Percentiles rank a stretch among this genome's conserved stretches.
Conservation (phyloP, 2,329 filamentous ascomycete species). For the Rhexocercosporidium sp. region DNA sequence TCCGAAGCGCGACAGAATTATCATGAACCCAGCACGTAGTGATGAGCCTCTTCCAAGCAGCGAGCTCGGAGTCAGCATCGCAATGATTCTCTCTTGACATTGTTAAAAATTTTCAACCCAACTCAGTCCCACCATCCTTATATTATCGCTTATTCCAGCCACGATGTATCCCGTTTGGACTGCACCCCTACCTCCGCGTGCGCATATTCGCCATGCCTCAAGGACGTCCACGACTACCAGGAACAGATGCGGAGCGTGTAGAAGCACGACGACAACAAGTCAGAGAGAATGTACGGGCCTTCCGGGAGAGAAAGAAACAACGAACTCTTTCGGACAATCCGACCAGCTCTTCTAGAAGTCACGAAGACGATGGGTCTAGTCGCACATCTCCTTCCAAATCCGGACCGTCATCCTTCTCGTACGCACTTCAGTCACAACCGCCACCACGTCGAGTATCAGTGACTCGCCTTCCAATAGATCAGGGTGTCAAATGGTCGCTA, state of each 20-base stretch:
- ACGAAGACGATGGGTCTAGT: neutral
- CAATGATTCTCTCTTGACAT: neutral
- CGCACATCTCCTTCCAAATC: constrained; percentile 7
- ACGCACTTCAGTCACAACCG: neutral
- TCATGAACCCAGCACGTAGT: neutral
- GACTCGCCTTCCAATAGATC: neutral
- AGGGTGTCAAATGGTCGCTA: constrained; percentile 20
- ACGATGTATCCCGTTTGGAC: neutral
- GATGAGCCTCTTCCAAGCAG: neutral
- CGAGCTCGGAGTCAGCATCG: neutral
- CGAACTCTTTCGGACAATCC: constrained; percentile 14
- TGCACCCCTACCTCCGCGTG: neutral
- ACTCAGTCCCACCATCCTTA: neutral
- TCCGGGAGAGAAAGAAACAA: constrained; percentile 23
- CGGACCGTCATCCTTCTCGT: neutral
- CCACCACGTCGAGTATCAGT: constrained; percentile 13
- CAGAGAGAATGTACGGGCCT: constrained; percentile 28
- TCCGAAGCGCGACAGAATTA: neutral
- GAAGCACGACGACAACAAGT: constrained; percentile 25
- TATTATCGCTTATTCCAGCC: constrained; percentile 8
- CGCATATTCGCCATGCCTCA: constrained; percentile 12
- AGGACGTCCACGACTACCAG: constrained; percentile 17
- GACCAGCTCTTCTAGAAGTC: neutral
- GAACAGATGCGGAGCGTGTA: constrained; percentile 24
- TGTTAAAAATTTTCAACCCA: neutral